phyloP scores from a whole-genome alignment of 371 early-diverging fungal species.

The Syncephalastrum racemosum region DNA sequence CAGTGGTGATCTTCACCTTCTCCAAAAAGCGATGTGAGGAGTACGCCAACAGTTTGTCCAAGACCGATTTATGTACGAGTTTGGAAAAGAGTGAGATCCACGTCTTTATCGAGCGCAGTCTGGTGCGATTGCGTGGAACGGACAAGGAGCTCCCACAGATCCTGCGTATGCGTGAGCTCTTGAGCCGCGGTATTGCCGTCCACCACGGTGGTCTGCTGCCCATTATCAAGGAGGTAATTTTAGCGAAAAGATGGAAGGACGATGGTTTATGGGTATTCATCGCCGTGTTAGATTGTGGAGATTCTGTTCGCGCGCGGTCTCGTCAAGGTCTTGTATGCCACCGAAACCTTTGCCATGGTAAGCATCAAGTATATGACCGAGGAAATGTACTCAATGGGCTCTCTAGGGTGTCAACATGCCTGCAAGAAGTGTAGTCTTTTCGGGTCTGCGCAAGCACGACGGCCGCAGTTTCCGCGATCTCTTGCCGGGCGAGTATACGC shows the following conservation, averaged over 20 bases:
- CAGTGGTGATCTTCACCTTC: conserved; percentile 97
- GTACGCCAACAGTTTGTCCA: conserved; percentile 79
- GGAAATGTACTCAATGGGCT: neutral
- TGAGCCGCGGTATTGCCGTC: conserved; percentile 94
- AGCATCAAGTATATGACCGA: neutral
- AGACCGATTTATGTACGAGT: conserved; percentile 74
- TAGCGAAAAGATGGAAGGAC: neutral
- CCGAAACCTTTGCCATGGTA: conserved; percentile 59
- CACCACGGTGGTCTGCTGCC: conserved; percentile 98
- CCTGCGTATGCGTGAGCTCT: conserved; percentile 75
- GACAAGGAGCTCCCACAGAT: conserved; percentile 95
- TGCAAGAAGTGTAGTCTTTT: conserved; percentile 94
- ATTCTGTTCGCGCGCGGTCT: conserved; percentile 93
- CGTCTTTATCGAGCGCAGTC: conserved; percentile 78
- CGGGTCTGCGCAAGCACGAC: conserved; percentile 91
- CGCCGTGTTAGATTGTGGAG: conserved; percentile 80
- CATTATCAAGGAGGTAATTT: conserved; percentile 91
- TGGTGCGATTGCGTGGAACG: conserved; percentile 75
- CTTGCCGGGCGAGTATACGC: conserved; percentile 96
- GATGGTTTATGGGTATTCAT: conserved; percentile 1
- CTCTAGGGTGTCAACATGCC: conserved; percentile 98
- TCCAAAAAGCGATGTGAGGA: conserved; percentile 97
- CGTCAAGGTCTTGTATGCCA: conserved; percentile 76
- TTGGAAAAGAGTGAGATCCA: conserved; percentile 87
- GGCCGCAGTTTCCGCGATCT: conserved; percentile 85